phyloP scores from a whole-genome alignment of 306 rosid species.

The Styphnolobium japonicum region DNA sequence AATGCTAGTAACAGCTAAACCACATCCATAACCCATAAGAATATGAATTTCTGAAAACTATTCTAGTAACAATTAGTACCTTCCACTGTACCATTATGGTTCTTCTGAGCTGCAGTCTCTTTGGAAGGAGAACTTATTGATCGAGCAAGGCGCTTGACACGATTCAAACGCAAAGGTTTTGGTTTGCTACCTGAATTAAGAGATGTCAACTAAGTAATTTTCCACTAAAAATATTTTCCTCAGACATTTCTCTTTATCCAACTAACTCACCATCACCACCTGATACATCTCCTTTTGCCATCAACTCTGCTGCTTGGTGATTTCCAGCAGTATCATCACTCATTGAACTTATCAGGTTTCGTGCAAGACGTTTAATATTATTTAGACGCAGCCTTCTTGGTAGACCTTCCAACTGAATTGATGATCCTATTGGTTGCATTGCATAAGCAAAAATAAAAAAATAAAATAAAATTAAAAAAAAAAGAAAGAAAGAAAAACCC shows the following conservation, averaged over 20 bases:
- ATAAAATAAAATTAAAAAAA: not conserved
- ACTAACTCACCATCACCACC: slow-evolving; percentile 24
- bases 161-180: slow-evolving; percentile 39
- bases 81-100: slow-evolving; percentile 6
- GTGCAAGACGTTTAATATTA: slow-evolving; percentile 49
- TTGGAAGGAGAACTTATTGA: slow-evolving; percentile 1
- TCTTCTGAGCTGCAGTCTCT: not conserved
- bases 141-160: slow-evolving; percentile 49
- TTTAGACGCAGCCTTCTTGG: slow-evolving; percentile 37
- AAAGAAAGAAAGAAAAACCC: not conserved
- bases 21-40: not conserved
- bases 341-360: slow-evolving; percentile 19
- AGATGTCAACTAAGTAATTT: not conserved
- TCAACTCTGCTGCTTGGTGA: not conserved
- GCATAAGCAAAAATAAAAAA: not conserved
- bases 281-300: not conserved
- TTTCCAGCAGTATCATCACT: slow-evolving; percentile 7
- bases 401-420: slow-evolving; percentile 32
- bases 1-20: not conserved
- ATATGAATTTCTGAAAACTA: too few species aligned
- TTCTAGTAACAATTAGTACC: not conserved
- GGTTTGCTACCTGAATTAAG: slow-evolving; percentile 9
- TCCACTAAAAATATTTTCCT: too few species aligned
- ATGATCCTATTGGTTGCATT: not conserved
- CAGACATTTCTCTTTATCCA: too few species aligned